These are phyloP conservation scores for Lichtheimia ornata DNA, from an alignment of 371 early-diverging fungal genomes.

Conservation along the genomic window DNA sequence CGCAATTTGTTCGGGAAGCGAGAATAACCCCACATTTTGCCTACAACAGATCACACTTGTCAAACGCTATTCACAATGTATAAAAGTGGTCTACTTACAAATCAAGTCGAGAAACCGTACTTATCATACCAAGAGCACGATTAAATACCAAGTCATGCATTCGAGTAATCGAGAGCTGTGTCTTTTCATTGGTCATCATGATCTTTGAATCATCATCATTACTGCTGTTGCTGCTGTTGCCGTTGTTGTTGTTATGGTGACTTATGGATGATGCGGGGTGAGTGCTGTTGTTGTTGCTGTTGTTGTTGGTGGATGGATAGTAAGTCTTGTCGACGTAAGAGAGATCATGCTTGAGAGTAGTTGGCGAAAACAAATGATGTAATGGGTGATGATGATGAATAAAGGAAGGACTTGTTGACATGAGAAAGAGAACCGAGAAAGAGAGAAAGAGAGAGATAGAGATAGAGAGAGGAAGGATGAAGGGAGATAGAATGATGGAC, in stretches of 20 bases:
- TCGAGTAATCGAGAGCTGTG: conserved; percentile 1
- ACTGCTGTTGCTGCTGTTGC: not conserved
- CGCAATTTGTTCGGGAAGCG: conserved; percentile 32
- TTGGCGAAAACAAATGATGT: conserved; percentile 42
- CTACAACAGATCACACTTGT: conserved; percentile 10
- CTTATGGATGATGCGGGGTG: not conserved
- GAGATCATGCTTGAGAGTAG: conserved; percentile 19
- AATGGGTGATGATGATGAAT: conserved; percentile 13
- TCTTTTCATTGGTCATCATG: conserved; percentile 3
- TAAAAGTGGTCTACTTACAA: conserved; percentile 24
- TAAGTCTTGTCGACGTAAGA: conserved; percentile 28
- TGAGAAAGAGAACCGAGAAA: conserved; percentile 14
- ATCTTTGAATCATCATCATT: too few species aligned
- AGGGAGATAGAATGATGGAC: conserved; percentile 1
- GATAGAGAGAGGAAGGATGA: not conserved
- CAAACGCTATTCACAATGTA: not conserved
- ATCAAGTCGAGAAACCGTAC: conserved; percentile 32
- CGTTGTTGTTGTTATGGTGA: not conserved
- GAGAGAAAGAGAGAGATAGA: conserved; percentile 5
- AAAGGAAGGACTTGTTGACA: conserved; percentile 5
- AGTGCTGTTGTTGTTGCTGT: not conserved
- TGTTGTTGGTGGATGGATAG: conserved; percentile 11
- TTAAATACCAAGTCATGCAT: conserved; percentile 24
- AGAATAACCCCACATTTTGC: conserved; percentile 25
- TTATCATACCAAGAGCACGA: conserved; percentile 24